Percentiles rank a stretch among this genome's conserved stretches.
Conservation (phyloP, 177 flowering plant genomes). For the Vitis hybrid region DNA sequence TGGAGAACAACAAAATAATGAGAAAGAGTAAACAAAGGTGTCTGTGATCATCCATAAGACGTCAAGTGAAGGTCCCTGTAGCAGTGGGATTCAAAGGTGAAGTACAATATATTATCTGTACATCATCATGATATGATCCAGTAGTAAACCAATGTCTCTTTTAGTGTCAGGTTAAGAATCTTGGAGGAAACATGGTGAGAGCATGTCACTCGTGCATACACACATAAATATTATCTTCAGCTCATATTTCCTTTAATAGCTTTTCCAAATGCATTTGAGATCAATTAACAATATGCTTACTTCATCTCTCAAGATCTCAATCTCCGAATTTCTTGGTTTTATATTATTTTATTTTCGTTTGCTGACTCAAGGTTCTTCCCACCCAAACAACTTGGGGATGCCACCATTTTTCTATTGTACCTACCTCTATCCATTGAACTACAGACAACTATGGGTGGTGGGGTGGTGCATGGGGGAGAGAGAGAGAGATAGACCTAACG, state of each 20-base stretch:
- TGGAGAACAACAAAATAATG: too few relatives aligned
- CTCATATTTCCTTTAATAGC: background rate
- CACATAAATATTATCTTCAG: too few relatives aligned
- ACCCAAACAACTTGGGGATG: background rate
- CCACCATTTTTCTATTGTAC: background rate
- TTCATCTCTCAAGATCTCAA: slow-evolving; percentile 7
- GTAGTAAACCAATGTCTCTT: too few relatives aligned
- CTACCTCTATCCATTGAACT: background rate
- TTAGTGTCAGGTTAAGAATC: too few relatives aligned
- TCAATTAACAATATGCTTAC: background rate
- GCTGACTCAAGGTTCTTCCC: background rate
- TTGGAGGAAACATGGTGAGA: too few relatives aligned
- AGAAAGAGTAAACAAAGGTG: background rate
- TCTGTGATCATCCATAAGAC: too few relatives aligned
- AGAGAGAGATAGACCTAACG: background rate
- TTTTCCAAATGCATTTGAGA: background rate
- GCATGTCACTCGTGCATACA: too few relatives aligned
- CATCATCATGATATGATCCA: too few relatives aligned
- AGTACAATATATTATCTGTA: too few relatives aligned
- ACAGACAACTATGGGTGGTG: background rate
- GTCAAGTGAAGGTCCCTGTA: too few relatives aligned
- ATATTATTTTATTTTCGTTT: background rate
- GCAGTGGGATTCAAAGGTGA: too few relatives aligned
- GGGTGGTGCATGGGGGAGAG: slow-evolving; percentile 2
- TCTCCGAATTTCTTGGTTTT: too few relatives aligned